Evolutionary conservation across 768 basidiomycete genomes (phyloP).

Genomic region (Kwoniella mangroviensis): DNA sequence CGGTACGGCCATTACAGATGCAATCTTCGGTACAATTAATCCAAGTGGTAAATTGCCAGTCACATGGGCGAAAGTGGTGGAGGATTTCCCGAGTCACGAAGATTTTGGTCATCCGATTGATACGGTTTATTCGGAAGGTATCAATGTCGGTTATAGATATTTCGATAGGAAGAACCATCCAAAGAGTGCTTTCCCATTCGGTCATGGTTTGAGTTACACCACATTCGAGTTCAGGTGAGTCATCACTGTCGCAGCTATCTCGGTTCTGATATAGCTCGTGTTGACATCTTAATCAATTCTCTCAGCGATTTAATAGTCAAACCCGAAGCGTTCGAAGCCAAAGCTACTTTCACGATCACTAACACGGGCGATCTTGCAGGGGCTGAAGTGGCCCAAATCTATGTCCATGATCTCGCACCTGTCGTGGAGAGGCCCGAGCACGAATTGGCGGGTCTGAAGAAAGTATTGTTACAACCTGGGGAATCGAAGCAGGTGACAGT

Average conservation of each 20-base stretch:
- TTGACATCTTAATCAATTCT: not conserved
- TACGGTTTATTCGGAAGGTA: constrained; percentile 49
- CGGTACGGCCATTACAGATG: constrained; percentile 52
- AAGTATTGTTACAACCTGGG: constrained; percentile 55
- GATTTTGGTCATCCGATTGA: constrained; percentile 41
- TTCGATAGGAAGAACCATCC: constrained; percentile 49
- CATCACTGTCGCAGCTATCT: not conserved
- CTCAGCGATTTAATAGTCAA: constrained; percentile 34
- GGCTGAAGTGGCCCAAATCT: constrained; percentile 70
- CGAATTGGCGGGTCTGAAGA: constrained; percentile 65
- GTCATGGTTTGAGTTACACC: constrained; percentile 51
- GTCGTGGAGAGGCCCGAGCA: constrained; percentile 65
- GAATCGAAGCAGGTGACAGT: constrained; percentile 48
- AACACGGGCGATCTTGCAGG: constrained; percentile 66
- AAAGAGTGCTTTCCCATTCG: constrained; percentile 49
- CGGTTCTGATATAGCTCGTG: not conserved
- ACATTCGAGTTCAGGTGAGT: constrained; percentile 49
- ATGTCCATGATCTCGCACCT: constrained; percentile 63
- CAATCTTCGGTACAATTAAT: constrained; percentile 49
- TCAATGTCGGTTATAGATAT: constrained; percentile 54
- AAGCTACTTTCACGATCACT: constrained; percentile 61
- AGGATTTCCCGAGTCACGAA: constrained; percentile 28
- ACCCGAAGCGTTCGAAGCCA: constrained; percentile 45
- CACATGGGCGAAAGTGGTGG: constrained; percentile 31
- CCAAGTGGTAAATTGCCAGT: constrained; percentile 50